Percentiles rank a stretch among this genome's conserved stretches.
These are phyloP conservation scores for Pythium biforme DNA, from an alignment of 352 stramenopile genomes.

Conservation along the genomic window DNA sequence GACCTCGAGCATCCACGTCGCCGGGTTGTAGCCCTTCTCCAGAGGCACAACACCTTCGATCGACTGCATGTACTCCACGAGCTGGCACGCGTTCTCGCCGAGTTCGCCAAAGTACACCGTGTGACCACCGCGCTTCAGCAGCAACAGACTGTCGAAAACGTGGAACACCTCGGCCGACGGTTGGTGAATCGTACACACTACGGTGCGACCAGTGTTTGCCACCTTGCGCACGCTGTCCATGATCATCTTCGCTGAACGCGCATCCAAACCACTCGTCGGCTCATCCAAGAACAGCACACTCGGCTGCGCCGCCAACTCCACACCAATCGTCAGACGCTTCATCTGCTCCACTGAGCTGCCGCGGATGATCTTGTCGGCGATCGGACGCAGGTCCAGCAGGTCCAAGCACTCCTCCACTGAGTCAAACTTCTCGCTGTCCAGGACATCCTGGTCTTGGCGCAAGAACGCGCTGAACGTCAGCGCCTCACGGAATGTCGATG, in stretches of 20 bases:
- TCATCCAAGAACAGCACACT: conserved; percentile 87
- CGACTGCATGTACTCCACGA: conserved; percentile 70
- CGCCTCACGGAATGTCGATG: conserved; percentile 25
- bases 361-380: conserved; percentile 35
- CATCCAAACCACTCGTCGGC: conserved; percentile 84
- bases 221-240: conserved; percentile 85
- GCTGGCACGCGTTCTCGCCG: conserved; percentile 7
- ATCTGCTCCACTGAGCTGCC: conserved; percentile 45
- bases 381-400: conserved; percentile 26
- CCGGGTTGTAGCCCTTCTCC: conserved; percentile 62
- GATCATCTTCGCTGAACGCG: conserved; percentile 70
- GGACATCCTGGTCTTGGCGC: conserved; percentile 29
- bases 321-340: conserved; percentile 78
- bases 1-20: conserved; percentile 69
- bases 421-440: conserved; percentile 26
- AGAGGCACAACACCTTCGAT: conserved; percentile 65
- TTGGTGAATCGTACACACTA: conserved; percentile 49
- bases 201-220: conserved; percentile 40
- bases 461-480: conserved; percentile 52
- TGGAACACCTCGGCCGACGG: conserved; percentile 76
- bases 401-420: conserved; percentile 31
- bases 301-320: conserved; percentile 88
- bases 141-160: conserved; percentile 69
- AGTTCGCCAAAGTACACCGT: conserved; percentile 58
- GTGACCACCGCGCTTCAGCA: conserved; percentile 74